Conservation (phyloP, 371 early-diverging fungal species). For the Apophysomyces trapeziformis region DNA sequence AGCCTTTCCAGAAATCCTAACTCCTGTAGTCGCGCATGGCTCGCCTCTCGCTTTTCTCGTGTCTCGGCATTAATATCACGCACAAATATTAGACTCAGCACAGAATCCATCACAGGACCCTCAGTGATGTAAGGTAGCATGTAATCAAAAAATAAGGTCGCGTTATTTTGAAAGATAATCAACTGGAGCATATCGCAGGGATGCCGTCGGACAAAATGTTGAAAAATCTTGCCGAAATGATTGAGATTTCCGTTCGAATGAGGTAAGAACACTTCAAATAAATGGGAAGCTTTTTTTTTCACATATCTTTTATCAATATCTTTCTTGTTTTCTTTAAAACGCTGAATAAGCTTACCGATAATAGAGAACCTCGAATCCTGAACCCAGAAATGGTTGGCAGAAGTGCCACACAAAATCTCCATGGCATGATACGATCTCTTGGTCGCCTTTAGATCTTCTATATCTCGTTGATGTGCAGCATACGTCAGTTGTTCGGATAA, state of each 20-base stretch:
- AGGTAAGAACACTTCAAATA: conserved; percentile 41
- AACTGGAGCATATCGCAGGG: conserved; percentile 43
- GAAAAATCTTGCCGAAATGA: conserved; percentile 49
- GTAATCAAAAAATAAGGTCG: conserved; percentile 35
- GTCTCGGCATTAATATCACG: conserved; percentile 40
- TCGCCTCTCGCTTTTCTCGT: conserved; percentile 27
- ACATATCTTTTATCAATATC: too few relatives aligned
- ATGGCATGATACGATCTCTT: conserved; percentile 55
- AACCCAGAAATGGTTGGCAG: conserved; percentile 46
- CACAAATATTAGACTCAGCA: conserved; percentile 39
- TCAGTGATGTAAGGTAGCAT: conserved; percentile 43
- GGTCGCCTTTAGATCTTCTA: conserved; percentile 35
- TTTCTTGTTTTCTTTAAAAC: too few relatives aligned
- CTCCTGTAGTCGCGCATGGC: conserved; percentile 28
- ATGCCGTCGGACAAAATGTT: conserved; percentile 44
- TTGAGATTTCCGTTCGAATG: conserved; percentile 45
- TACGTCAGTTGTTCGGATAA: conserved; percentile 26
- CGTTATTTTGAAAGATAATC: conserved; percentile 31
- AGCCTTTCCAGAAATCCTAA: conserved; percentile 40
- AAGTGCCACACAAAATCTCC: conserved; percentile 49
- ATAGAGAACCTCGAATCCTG: conserved; percentile 39
- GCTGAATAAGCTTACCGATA: conserved; percentile 31
- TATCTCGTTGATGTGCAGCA: conserved; percentile 30
- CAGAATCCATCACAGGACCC: conserved; percentile 30
- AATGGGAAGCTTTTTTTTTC: conserved; percentile 22